phyloP scores from a whole-genome alignment of 371 early-diverging fungal genomes.

The Saksenaea vasiformis region DNA sequence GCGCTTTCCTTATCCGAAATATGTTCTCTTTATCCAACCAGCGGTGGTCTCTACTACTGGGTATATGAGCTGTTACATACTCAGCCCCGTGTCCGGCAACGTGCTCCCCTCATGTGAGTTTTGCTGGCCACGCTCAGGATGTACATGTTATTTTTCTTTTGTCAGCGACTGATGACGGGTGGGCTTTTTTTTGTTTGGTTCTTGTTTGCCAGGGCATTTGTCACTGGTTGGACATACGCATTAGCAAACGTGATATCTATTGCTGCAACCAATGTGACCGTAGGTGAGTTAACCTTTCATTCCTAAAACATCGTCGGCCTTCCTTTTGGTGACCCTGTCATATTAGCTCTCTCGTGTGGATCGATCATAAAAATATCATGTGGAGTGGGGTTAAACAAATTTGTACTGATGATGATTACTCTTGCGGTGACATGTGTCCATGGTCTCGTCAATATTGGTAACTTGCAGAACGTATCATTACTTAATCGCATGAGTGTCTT shows the following conservation, averaged over 20 bases:
- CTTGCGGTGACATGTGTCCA: conserved; percentile 30
- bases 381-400: conserved; percentile 20
- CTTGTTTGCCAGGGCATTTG: conserved; percentile 34
- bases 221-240: conserved; percentile 48
- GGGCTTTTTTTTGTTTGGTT: neutral
- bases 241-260: conserved; percentile 42
- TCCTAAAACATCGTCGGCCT: neutral
- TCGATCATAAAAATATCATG: conserved; percentile 28
- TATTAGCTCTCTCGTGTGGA: conserved; percentile 26
- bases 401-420: conserved; percentile 29
- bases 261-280: conserved; percentile 45
- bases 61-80: conserved; percentile 31
- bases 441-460: conserved; percentile 30
- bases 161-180: neutral
- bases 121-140: neutral
- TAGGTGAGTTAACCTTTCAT: conserved; percentile 23
- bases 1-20: conserved; percentile 74
- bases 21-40: conserved; percentile 70
- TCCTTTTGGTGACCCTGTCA: neutral
- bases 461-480: conserved; percentile 21
- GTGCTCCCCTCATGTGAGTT: conserved; percentile 39
- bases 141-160: neutral
- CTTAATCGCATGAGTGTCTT: conserved; percentile 46
- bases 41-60: conserved; percentile 74
- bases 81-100: conserved; percentile 17